phyloP scores from a whole-genome alignment of 192 early-diverging fungal genomes.

The Rhizoclosmatium sp. region DNA sequence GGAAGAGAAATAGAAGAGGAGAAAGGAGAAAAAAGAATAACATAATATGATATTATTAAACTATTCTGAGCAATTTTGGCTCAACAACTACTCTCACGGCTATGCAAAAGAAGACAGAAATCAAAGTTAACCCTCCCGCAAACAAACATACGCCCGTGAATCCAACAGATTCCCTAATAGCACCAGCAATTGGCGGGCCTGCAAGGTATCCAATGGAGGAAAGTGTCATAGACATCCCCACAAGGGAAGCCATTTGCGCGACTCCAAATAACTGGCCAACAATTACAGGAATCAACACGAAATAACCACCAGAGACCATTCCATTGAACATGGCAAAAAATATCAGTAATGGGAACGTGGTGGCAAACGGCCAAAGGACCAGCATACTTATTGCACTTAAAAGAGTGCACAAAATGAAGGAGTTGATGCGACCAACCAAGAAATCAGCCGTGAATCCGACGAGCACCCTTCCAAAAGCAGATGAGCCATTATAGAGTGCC shows the following conservation, averaged over 20 bases:
- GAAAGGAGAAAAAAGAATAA: too few species aligned
- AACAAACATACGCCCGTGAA: slow-evolving; percentile 8
- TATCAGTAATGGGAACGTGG: slow-evolving; percentile 38
- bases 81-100: background rate
- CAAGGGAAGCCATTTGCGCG: slow-evolving; percentile 21
- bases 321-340: slow-evolving; percentile 58
- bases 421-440: slow-evolving; percentile 67
- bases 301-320: slow-evolving; percentile 53
- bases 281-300: slow-evolving; percentile 51
- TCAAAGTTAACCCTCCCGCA: slow-evolving; percentile 18
- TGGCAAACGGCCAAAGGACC: slow-evolving; percentile 62
- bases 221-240: slow-evolving; percentile 23
- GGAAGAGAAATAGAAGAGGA: too few species aligned
- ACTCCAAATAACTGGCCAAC: slow-evolving; percentile 31
- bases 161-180: slow-evolving; percentile 13
- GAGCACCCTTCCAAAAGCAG: slow-evolving; percentile 67
- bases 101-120: slow-evolving; percentile 1
- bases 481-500: slow-evolving; percentile 73
- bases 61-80: background rate
- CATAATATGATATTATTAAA: background rate
- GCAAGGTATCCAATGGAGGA: slow-evolving; percentile 34
- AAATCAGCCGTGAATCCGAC: slow-evolving; percentile 71
- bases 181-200: slow-evolving; percentile 29
- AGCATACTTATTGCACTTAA: slow-evolving; percentile 34
- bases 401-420: slow-evolving; percentile 58